phyloP scores from a whole-genome alignment of 2,329 filamentous ascomycete species.

The Diaporthe sp. region DNA sequence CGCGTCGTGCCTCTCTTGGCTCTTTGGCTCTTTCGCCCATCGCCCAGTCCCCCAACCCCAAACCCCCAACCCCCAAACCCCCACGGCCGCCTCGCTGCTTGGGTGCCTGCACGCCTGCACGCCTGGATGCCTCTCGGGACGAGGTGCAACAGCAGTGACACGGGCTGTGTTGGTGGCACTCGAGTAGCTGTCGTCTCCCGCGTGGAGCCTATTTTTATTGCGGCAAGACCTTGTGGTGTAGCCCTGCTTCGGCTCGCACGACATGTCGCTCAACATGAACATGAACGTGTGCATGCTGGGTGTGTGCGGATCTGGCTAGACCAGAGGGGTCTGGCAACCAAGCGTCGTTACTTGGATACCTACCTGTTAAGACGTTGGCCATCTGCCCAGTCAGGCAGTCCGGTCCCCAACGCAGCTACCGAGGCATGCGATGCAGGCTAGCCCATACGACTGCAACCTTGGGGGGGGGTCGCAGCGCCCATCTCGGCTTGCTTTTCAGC shows the following conservation, averaged over 20 bases:
- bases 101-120: neutral
- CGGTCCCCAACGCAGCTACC: conserved; percentile 21
- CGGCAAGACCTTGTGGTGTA: conserved; percentile 30
- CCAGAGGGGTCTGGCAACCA: conserved; percentile 23
- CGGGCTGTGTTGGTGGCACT: conserved; percentile 29
- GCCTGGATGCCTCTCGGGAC: conserved; percentile 11
- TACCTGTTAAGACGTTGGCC: conserved; percentile 8
- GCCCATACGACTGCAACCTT: conserved; percentile 1
- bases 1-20: neutral
- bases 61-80: neutral
- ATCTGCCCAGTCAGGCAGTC: neutral
- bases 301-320: neutral
- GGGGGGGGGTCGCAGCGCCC: conserved; percentile 9
- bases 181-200: conserved; percentile 24
- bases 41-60: no score
- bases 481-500: conserved; percentile 25
- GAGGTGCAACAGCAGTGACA: conserved; percentile 29
- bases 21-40: neutral
- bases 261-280: conserved; percentile 2
- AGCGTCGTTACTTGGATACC: conserved; percentile 10
- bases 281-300: neutral
- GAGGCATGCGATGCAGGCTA: conserved; percentile 19
- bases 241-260: conserved; percentile 11
- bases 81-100: neutral
- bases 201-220: conserved; percentile 35